Conservation (phyloP, 1,284 basidiomycete genomes). For the Xerocomus amazonicus region DNA sequence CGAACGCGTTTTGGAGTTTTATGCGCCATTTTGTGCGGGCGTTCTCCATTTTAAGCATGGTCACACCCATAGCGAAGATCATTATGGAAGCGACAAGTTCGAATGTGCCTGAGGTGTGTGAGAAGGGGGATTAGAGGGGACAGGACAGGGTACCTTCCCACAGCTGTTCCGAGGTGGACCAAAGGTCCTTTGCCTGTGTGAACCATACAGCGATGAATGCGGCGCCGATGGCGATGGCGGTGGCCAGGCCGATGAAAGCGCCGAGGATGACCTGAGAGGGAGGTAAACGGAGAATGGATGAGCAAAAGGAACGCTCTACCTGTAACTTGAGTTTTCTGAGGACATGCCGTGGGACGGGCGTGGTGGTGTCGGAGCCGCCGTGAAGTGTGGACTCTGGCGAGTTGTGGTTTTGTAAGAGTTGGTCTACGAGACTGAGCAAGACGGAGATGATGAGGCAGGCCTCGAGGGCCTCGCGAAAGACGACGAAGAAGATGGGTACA, state of each 20-base stretch:
- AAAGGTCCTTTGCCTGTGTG: constrained; percentile 69
- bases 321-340: constrained; percentile 64
- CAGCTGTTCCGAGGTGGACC: constrained; percentile 68
- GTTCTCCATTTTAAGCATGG: constrained; percentile 71
- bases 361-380: background rate
- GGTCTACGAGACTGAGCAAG: constrained; percentile 80
- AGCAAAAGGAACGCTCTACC: constrained; percentile 30
- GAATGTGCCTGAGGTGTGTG: constrained; percentile 58
- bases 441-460: constrained; percentile 87
- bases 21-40: constrained; percentile 88
- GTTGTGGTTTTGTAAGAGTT: constrained; percentile 53
- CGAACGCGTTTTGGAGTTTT: constrained; percentile 81
- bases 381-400: constrained; percentile 6
- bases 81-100: constrained; percentile 76
- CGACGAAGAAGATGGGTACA: constrained; percentile 83
- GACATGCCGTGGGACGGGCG: constrained; percentile 34
- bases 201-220: constrained; percentile 82
- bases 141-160: constrained; percentile 51
- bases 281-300: background rate
- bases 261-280: constrained; percentile 75
- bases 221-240: constrained; percentile 75
- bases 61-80: constrained; percentile 79
- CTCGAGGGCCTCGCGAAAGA: constrained; percentile 87
- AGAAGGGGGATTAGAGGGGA: background rate
- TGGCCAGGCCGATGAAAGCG: constrained; percentile 67